Evolutionary conservation across 441 rosid genomes (phyloP).

Genomic region (Dalechampia spathulata): DNA sequence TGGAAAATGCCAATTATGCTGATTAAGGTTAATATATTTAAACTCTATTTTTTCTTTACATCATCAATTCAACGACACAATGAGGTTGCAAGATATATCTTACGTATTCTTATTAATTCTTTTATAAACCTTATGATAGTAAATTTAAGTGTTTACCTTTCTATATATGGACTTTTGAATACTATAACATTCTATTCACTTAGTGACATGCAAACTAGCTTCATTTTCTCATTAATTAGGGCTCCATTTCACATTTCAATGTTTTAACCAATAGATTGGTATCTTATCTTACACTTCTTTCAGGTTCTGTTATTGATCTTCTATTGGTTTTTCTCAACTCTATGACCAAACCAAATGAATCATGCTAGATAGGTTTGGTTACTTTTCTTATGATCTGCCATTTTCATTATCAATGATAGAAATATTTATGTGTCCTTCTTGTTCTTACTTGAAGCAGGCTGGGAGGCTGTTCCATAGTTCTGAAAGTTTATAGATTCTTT

Average conservation of each 20-base stretch:
- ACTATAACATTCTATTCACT: background rate
- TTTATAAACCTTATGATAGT: background rate
- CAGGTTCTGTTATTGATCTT: background rate
- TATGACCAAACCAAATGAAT: background rate
- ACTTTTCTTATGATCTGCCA: background rate
- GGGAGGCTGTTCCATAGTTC: background rate
- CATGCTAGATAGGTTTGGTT: background rate
- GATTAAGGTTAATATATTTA: background rate
- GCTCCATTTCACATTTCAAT: no score
- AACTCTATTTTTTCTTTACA: no score
- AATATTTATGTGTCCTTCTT: no score
- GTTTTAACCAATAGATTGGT: no score
- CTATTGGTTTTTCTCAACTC: background rate
- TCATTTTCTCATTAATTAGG: background rate
- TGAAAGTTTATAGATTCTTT: background rate
- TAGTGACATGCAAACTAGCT: background rate
- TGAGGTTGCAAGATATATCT: no score
- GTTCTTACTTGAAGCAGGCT: background rate
- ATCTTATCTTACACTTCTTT: no score
- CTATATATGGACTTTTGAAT: background rate
- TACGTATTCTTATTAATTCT: no score
- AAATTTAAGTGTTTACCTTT: background rate
- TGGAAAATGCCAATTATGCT: constrained; percentile 19
- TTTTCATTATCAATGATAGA: no score
- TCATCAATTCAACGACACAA: no score